Evolutionary conservation across 2,329 filamentous ascomycete genomes (phyloP).

Genomic region (Alternaria sp.): DNA sequence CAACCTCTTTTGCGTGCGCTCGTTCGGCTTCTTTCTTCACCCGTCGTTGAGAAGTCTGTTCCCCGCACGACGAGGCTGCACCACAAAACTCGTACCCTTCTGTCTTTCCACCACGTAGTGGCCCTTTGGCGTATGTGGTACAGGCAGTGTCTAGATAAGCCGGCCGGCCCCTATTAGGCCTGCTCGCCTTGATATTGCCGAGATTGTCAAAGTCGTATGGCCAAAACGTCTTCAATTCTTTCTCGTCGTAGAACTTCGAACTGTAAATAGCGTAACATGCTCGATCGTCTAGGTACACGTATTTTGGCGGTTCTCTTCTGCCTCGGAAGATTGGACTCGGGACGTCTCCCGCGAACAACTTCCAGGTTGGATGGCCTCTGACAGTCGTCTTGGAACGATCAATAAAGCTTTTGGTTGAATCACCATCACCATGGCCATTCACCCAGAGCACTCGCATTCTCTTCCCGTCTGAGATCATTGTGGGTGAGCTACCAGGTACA

Average conservation of each 20-base stretch:
- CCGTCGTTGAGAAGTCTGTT: neutral
- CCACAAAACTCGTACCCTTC: slow-evolving; percentile 3
- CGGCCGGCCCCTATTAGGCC: slow-evolving; percentile 51
- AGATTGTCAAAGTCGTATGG: slow-evolving; percentile 50
- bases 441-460: slow-evolving; percentile 50
- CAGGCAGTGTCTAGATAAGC: slow-evolving; percentile 34
- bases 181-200: slow-evolving; percentile 41
- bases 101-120: slow-evolving; percentile 6
- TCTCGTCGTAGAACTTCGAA: slow-evolving; percentile 39
- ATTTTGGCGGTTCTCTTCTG: slow-evolving; percentile 45
- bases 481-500: slow-evolving; percentile 18
- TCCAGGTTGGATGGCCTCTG: slow-evolving; percentile 51
- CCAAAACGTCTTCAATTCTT: slow-evolving; percentile 44
- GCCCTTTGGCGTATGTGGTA: slow-evolving; percentile 19
- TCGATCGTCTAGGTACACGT: slow-evolving; percentile 54
- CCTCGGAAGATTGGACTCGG: slow-evolving; percentile 34
- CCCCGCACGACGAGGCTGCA: neutral
- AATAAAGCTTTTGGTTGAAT: slow-evolving; percentile 36
- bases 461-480: slow-evolving; percentile 39
- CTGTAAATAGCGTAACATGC: slow-evolving; percentile 46
- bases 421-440: slow-evolving; percentile 49
- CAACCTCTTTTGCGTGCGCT: neutral
- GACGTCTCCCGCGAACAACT: slow-evolving; percentile 49
- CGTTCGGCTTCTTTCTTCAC: neutral
- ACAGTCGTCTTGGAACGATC: slow-evolving; percentile 17